phyloP scores from a whole-genome alignment of 495 filamentous ascomycete species.

The Penicillium flavigenum region DNA sequence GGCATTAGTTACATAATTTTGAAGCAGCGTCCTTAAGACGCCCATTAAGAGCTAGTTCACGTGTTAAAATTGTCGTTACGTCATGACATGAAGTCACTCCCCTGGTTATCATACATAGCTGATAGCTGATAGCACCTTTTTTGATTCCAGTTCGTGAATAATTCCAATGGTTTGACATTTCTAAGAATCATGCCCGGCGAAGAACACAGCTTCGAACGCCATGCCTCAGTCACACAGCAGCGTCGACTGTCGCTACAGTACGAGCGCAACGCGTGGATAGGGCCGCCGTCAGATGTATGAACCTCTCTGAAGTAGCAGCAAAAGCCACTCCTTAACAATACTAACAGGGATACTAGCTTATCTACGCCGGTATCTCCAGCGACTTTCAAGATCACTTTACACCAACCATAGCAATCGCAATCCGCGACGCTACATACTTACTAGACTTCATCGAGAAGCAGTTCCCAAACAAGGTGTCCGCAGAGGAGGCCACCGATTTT shows the following conservation, averaged over 20 bases:
- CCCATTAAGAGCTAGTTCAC: neutral
- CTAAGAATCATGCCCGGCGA: slow-evolving; percentile 14
- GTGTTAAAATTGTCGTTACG: slow-evolving; percentile 5
- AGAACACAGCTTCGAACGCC: slow-evolving; percentile 29
- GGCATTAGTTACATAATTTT: neutral
- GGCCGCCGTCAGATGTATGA: slow-evolving; percentile 25
- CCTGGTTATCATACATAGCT: neutral
- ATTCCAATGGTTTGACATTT: neutral
- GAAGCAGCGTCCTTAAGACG: neutral
- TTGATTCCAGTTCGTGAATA: neutral
- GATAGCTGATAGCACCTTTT: too few relatives aligned
- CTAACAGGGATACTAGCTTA: slow-evolving; percentile 44
- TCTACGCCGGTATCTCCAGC: slow-evolving; percentile 63
- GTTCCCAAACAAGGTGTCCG: slow-evolving; percentile 33
- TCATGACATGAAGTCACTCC: slow-evolving; percentile 9
- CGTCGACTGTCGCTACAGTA: slow-evolving; percentile 32
- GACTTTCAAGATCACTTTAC: slow-evolving; percentile 49
- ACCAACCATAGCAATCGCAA: slow-evolving; percentile 61
- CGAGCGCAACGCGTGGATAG: slow-evolving; percentile 26
- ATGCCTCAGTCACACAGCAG: slow-evolving; percentile 33
- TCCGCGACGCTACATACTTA: slow-evolving; percentile 77
- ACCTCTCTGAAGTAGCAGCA: neutral
- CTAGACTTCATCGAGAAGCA: slow-evolving; percentile 69
- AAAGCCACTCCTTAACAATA: neutral
- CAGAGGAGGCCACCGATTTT: slow-evolving; percentile 50